These are phyloP conservation scores for Neoboletus subvelutipes DNA, from an alignment of 768 basidiomycete genomes.

Conservation along the genomic window DNA sequence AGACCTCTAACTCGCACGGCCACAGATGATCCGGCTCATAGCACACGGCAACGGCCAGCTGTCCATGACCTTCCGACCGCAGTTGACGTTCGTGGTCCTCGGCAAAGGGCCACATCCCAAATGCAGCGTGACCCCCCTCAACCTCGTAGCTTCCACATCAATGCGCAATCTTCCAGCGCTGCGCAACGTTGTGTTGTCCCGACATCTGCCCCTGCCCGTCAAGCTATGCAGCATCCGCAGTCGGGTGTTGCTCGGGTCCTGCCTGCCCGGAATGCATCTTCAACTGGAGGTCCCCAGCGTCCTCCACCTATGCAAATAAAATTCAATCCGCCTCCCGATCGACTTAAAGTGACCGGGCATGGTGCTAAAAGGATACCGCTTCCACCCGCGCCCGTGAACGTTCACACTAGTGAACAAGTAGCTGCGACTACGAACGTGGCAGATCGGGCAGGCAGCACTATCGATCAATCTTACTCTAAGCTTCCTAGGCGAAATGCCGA, in stretches of 20 bases:
- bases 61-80: neutral
- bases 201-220: slow-evolving; percentile 10
- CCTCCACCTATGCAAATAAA: slow-evolving; percentile 26
- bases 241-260: slow-evolving; percentile 1
- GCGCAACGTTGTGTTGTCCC: slow-evolving; percentile 22
- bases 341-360: slow-evolving; percentile 27
- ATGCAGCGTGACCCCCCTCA: slow-evolving; percentile 16
- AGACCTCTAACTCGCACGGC: slow-evolving; percentile 14
- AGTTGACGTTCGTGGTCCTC: slow-evolving; percentile 12
- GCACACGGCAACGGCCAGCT: slow-evolving; percentile 9
- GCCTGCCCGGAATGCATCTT: slow-evolving; percentile 1
- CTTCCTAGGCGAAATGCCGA: slow-evolving; percentile 8
- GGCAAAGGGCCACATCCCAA: slow-evolving; percentile 20
- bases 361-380: slow-evolving; percentile 36
- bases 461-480: slow-evolving; percentile 11
- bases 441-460: neutral
- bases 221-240: slow-evolving; percentile 8
- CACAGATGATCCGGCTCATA: neutral
- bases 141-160: slow-evolving; percentile 17
- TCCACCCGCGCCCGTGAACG: slow-evolving; percentile 15
- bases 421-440: neutral
- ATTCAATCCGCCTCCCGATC: slow-evolving; percentile 19
- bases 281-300: slow-evolving; percentile 25
- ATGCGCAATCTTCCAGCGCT: slow-evolving; percentile 14
- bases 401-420: slow-evolving; percentile 1